These are phyloP conservation scores for Hypoxylon sp. DNA, from an alignment of 2,329 filamentous ascomycete species.

Conservation along the genomic window DNA sequence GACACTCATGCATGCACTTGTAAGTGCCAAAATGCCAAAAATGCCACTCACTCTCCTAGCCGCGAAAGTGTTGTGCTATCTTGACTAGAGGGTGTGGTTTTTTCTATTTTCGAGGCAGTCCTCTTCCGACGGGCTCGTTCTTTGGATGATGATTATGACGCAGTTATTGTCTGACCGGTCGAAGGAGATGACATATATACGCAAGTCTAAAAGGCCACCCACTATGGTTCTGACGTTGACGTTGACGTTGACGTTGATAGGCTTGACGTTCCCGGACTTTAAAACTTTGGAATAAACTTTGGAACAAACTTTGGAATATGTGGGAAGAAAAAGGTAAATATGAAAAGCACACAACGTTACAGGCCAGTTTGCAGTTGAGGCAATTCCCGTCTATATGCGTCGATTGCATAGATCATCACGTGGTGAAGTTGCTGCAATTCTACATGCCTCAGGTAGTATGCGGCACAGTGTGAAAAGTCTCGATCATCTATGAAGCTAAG, in stretches of 20 bases:
- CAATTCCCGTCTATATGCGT: constrained; percentile 20
- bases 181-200: not conserved
- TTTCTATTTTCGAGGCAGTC: constrained; percentile 7
- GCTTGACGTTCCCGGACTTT: not conserved
- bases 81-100: not conserved
- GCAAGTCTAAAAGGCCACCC: not conserved
- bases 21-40: constrained; percentile 24
- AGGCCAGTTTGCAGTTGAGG: constrained; percentile 4
- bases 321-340: not conserved
- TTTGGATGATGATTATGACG: not conserved
- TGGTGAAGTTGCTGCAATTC: constrained; percentile 35
- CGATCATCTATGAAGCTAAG: not conserved
- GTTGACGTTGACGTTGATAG: not conserved
- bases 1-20: constrained; percentile 12
- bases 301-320: too few species aligned
- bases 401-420: constrained; percentile 22
- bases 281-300: constrained; percentile 12
- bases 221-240: not conserved
- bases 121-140: not conserved
- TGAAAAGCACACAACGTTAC: constrained; percentile 1
- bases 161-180: not conserved
- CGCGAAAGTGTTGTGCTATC: not conserved
- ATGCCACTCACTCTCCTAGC: constrained; percentile 19
- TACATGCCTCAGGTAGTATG: constrained; percentile 3
- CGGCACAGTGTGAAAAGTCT: constrained; percentile 2